Conservation (phyloP, 1,284 basidiomycete species). For the Porodaedalea pini region DNA sequence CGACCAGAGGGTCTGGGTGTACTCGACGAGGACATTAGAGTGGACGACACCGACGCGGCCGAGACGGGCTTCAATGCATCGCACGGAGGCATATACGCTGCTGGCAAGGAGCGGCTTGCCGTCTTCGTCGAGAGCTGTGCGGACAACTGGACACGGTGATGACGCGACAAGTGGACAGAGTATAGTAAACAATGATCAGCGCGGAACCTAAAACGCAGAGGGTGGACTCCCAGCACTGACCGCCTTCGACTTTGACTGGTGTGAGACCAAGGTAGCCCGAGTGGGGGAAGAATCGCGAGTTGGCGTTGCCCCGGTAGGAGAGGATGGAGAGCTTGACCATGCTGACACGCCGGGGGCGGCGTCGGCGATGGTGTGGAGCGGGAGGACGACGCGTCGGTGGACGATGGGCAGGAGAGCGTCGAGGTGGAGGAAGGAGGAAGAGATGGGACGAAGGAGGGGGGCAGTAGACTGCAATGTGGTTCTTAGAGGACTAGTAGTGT, state of each 20-base stretch:
- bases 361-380: constrained; percentile 15
- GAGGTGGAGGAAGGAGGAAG: constrained; percentile 12
- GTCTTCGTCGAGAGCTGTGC: constrained; percentile 69
- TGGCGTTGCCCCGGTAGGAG: constrained; percentile 61
- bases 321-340: constrained; percentile 66
- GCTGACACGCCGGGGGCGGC: constrained; percentile 19
- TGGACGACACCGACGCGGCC: constrained; percentile 53
- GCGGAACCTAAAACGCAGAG: constrained; percentile 13
- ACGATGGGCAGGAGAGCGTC: constrained; percentile 11
- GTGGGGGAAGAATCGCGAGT: constrained; percentile 69
- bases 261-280: constrained; percentile 77
- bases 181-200: constrained; percentile 13
- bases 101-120: constrained; percentile 59
- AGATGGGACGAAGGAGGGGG: constrained; percentile 4
- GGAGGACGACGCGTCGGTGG: neutral
- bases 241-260: constrained; percentile 71
- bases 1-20: constrained; percentile 62
- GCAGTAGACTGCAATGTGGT: neutral
- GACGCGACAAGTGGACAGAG: constrained; percentile 26
- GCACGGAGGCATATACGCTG: constrained; percentile 61
- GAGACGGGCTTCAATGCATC: constrained; percentile 74
- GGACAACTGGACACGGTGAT: constrained; percentile 41
- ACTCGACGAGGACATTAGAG: constrained; percentile 64
- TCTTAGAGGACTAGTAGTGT: neutral
- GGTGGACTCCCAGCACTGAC: constrained; percentile 38